Base-by-base conservation (phyloP, 2,329 filamentous ascomycete genomes). In the Penicillium sp. region DNA sequence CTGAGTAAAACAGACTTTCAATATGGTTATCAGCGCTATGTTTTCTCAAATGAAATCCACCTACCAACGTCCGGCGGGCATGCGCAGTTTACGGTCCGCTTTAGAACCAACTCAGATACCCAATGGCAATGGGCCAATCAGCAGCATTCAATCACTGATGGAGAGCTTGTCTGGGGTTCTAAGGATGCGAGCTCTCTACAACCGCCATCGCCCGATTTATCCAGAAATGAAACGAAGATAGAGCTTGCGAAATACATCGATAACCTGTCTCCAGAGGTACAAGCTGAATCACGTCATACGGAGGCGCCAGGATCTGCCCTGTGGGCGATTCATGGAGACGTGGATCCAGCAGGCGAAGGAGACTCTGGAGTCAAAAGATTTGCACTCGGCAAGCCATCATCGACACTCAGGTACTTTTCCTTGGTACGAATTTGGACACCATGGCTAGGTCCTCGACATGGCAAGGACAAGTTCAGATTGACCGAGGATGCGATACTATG, bases 361-460 rank as follows among this genome's bases (percentile, higher is more conserved):
- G 73, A 81, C 3, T 90, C 92, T 4, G 81, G 84, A 0, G 82
- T 83, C 57, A 83, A 82, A 33, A 79, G 83, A 52, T 73, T 87
- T 33, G 76, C 79, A 2, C 76, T 96, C 0, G 92, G 92, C 0
- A 78, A 79, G 1, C 89, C 91, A 0, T 88, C 84, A 69, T 84
- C 85, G 45, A 77, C 85, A 54, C 83, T 84, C 71, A 88, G 90
- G 68, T 96, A 92, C 87, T 94, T 97, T 73, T 87, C 91, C 7
- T 78, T 97, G 13, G 88, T 96, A 5, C 87, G 93, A 19, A 81
- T 91, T 3, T 95, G 89, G 87, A 85, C 84, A 37, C 89, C 93
- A 1, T 98, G 94, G 94, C 80, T 97, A 11, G 92, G 90, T 7
- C 94, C 94, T n/a, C 83, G 92, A 42, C 93, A 97, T 73, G 93